Percentiles rank a stretch among this genome's conserved stretches.
Evolutionary conservation across 306 rosid genomes (phyloP).

Genomic region (Rosa lucieae): DNA sequence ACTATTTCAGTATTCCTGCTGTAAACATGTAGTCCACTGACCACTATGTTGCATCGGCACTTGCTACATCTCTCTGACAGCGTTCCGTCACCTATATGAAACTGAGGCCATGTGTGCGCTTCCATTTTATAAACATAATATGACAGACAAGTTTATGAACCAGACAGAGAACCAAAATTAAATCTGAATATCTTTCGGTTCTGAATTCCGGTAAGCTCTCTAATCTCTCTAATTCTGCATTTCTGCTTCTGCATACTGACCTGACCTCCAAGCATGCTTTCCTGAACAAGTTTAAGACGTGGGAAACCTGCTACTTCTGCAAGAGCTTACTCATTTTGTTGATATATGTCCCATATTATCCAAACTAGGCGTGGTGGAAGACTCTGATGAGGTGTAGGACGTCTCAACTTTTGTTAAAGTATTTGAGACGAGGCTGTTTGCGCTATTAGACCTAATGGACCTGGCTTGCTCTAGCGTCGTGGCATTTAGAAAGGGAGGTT

Average conservation of each 20-base stretch:
- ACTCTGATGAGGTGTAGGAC: slow-evolving; percentile 46
- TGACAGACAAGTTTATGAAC: no score
- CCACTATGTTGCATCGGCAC: no score
- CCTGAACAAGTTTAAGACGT: not conserved
- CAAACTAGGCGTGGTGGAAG: slow-evolving; percentile 39
- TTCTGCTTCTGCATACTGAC: not conserved
- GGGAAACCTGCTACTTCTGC: slow-evolving; percentile 10
- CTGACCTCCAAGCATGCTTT: not conserved
- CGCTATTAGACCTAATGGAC: slow-evolving; percentile 45
- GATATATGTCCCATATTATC: slow-evolving; percentile 27
- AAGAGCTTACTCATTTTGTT: no score
- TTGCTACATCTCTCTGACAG: no score
- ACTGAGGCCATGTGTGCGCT: not conserved
- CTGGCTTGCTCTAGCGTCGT: slow-evolving; percentile 37
- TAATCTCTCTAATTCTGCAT: not conserved
- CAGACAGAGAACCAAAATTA: not conserved
- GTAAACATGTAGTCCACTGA: no score
- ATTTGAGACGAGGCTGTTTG: slow-evolving; percentile 45
- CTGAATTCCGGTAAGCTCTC: not conserved
- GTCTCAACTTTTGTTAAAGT: slow-evolving; percentile 45
- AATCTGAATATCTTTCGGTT: no score
- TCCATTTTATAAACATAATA: no score
- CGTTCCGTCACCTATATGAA: no score
- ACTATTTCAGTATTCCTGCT: no score
- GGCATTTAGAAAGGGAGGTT: slow-evolving; percentile 74